Conservation (phyloP, 2,329 filamentous ascomycete genomes). For the Capronia americana region DNA sequence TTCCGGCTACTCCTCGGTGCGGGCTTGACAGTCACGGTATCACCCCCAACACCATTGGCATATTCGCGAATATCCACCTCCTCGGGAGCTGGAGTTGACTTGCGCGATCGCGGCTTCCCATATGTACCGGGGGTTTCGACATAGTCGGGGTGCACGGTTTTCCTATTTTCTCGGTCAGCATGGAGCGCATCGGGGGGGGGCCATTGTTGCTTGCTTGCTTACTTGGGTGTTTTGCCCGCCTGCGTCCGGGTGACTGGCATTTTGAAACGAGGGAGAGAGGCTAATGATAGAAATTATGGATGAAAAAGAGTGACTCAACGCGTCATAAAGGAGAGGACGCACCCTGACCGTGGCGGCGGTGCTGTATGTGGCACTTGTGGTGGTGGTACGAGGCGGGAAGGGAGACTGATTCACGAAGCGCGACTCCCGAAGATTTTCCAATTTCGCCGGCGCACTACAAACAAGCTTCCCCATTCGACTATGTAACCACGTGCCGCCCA, state of each 20-base stretch:
- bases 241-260: conserved; percentile 60
- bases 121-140: conserved; percentile 57
- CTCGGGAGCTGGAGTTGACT: conserved; percentile 29
- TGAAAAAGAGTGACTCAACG: conserved; percentile 11
- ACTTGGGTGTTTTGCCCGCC: conserved; percentile 60
- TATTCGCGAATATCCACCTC: conserved; percentile 33
- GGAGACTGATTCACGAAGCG: neutral
- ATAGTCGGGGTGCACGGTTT: conserved; percentile 58
- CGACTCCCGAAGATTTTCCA: neutral
- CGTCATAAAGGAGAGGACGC: conserved; percentile 11
- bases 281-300: conserved; percentile 2
- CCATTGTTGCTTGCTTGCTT: conserved; percentile 36
- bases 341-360: neutral
- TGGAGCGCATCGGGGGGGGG: neutral
- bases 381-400: conserved; percentile 18
- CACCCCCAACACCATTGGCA: conserved; percentile 24
- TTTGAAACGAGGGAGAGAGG: conserved; percentile 11
- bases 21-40: conserved; percentile 3
- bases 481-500: neutral
- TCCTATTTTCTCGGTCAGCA: conserved; percentile 48
- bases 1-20: conserved; percentile 15
- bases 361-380: neutral
- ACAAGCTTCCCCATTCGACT: conserved; percentile 13
- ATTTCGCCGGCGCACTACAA: neutral
- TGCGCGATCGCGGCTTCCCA: conserved; percentile 33